Conservation (phyloP, 2,329 filamentous ascomycete genomes). For the Conoideocrella luteorostrata region DNA sequence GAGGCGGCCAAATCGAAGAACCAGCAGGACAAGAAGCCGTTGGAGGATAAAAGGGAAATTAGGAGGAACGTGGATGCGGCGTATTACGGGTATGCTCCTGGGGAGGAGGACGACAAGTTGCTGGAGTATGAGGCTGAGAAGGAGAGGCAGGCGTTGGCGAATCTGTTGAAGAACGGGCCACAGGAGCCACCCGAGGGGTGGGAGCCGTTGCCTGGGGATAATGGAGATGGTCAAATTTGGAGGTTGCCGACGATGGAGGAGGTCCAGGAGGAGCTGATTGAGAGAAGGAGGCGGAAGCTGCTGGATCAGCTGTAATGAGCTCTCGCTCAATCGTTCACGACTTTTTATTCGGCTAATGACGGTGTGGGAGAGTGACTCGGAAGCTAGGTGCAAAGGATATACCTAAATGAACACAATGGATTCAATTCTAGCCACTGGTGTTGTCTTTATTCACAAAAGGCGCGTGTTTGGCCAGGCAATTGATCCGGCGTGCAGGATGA, state of each 20-base stretch:
- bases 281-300: conserved; percentile 74
- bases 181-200: conserved; percentile 60
- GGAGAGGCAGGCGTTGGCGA: conserved; percentile 73
- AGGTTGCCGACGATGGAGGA: conserved; percentile 79
- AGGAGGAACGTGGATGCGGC: conserved; percentile 78
- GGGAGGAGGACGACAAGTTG: conserved; percentile 81
- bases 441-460: too few species aligned
- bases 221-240: conserved; percentile 77
- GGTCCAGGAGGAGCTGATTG: conserved; percentile 89
- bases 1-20: conserved; percentile 63
- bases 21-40: conserved; percentile 56
- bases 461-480: too few species aligned
- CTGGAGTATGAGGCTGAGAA: conserved; percentile 75
- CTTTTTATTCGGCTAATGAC: too few species aligned
- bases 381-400: too few species aligned
- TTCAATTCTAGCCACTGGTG: too few species aligned
- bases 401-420: too few species aligned
- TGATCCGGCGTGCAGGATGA: too few species aligned
- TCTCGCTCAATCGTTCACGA: too few species aligned
- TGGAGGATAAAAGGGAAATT: conserved; percentile 63
- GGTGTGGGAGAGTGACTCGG: too few species aligned
- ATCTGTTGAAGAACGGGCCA: conserved; percentile 53
- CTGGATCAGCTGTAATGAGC: conserved; percentile 64
- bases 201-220: conserved; percentile 82
- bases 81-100: conserved; percentile 92